Base-by-base conservation (phyloP, 2,329 filamentous ascomycete genomes). In the Aspergillus udagawae region DNA sequence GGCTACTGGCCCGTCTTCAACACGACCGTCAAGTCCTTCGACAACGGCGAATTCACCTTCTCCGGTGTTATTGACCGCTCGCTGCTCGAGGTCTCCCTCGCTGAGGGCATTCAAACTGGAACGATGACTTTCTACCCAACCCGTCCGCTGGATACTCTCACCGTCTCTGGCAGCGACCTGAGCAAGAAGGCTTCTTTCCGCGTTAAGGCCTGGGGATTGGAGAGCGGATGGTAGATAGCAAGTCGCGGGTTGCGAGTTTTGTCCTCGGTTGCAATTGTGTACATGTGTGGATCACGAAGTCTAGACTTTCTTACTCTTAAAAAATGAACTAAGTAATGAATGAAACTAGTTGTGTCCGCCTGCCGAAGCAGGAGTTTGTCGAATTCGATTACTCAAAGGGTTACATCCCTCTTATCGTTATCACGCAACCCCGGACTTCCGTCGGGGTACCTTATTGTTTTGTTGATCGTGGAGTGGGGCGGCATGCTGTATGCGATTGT, bases 1-100 rank as follows among this genome's bases (percentile, higher is more conserved):
- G 82, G 81, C 70, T 84, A 84, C 67, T 83, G 80, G 0, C 79
- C 84, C 59, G 81, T 82, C 61, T 82, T 85, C 65, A 70, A 70
- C 60, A 67, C 63, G n/a, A 62, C 58, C 8, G 56, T 70, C 47
- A 49, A 70, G 6, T 49, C 63, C n/a, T 49, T 56, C 4, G 55
- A 59, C n/a, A 55, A 57, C 7, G 74, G 72, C 14, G 64, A 65
- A 0, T 79, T 75, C 69, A 62, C 64, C 57, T 67, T 85, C 35
- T 77, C 78, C 51, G 79, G 78, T 0, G 73, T 85, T 2, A 73
- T 85, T 4, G 83, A 86, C 64, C 73, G 81, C 4, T 79, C 75
- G 12, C 79, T 86, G 27, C 70, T 83, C 7, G 83, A 86, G 65
- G 70, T 84, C 2, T 85, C 84, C 61, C 56, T 84, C 28, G 79